A percentile compares a stretch with the other conserved stretches of the same genome.
Evolutionary conservation across 768 basidiomycete species (phyloP).

Genomic region (Mycena vulgaris): DNA sequence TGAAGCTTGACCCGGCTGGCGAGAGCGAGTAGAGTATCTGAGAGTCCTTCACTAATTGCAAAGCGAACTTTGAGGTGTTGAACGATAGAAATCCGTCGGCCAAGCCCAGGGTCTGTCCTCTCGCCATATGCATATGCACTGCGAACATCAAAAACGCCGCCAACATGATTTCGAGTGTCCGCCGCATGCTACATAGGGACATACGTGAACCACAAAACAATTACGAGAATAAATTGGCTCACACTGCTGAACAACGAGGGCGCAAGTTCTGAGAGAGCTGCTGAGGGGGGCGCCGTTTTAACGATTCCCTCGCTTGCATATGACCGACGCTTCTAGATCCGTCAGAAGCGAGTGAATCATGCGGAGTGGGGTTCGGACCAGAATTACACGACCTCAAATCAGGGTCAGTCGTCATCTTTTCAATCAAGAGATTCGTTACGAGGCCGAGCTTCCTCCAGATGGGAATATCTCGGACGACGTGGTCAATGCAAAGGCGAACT

Average conservation of each 20-base stretch:
- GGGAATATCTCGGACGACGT: conserved; percentile 26
- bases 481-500: too few relatives aligned
- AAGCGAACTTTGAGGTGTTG: conserved; percentile 59
- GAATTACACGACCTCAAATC: not conserved
- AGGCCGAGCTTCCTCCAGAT: not conserved
- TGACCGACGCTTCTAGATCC: conserved; percentile 26
- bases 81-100: conserved; percentile 64
- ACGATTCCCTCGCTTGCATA: conserved; percentile 15
- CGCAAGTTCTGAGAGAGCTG: not conserved
- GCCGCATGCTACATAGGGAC: conserved; percentile 34
- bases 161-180: conserved; percentile 24
- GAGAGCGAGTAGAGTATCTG: conserved; percentile 70
- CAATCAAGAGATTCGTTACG: conserved; percentile 5
- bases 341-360: conserved; percentile 29
- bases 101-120: conserved; percentile 58
- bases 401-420: conserved; percentile 16
- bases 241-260: not conserved
- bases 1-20: conserved; percentile 56
- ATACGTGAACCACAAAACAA: not conserved
- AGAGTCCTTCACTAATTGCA: conserved; percentile 69
- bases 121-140: conserved; percentile 24
- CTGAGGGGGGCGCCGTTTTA: conserved; percentile 11
- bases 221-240: not conserved
- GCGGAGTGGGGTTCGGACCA: conserved; percentile 8
- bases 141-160: conserved; percentile 18